Evolutionary conservation across 2,329 filamentous ascomycete genomes (phyloP).

Genomic region (Hypoxylon sp.): DNA sequence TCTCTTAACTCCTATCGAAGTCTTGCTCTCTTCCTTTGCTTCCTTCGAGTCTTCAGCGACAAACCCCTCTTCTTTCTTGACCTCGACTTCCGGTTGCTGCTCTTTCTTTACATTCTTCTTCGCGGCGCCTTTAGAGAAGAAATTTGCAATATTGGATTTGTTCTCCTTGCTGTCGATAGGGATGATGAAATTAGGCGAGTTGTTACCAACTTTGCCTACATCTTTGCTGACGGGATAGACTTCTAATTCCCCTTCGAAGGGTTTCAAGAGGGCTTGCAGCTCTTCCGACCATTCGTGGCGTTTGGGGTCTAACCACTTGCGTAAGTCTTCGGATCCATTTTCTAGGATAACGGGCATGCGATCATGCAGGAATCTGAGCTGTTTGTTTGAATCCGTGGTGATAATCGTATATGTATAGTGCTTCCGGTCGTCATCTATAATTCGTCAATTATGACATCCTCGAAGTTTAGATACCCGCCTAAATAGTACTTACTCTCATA

Average conservation of each 20-base stretch:
- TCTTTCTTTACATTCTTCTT: conserved; percentile 51
- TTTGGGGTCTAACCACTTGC: conserved; percentile 83
- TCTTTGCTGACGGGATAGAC: conserved; percentile 89
- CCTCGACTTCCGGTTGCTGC: conserved; percentile 47
- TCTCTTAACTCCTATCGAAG: conserved; percentile 49
- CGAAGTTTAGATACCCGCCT: background rate
- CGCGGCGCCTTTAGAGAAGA: conserved; percentile 77
- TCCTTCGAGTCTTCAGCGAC: conserved; percentile 29
- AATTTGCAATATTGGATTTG: conserved; percentile 94
- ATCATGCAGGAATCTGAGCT: conserved; percentile 89
- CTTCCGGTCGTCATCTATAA: conserved; percentile 69
- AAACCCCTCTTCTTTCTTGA: conserved; percentile 49
- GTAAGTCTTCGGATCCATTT: conserved; percentile 77
- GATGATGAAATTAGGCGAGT: conserved; percentile 85
- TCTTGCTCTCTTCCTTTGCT: conserved; percentile 17
- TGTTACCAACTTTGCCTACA: conserved; percentile 94
- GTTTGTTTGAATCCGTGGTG: conserved; percentile 87
- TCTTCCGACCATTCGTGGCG: conserved; percentile 81
- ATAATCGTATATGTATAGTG: conserved; percentile 94
- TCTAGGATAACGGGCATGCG: conserved; percentile 96
- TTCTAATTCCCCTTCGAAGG: conserved; percentile 83
- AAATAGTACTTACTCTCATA: conserved; percentile 74
- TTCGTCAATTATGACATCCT: conserved; percentile 33
- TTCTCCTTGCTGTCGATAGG: conserved; percentile 89
- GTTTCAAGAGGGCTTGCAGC: conserved; percentile 83